Conservation (phyloP, 305 asterid genomes). For the Solanum hybrid region DNA sequence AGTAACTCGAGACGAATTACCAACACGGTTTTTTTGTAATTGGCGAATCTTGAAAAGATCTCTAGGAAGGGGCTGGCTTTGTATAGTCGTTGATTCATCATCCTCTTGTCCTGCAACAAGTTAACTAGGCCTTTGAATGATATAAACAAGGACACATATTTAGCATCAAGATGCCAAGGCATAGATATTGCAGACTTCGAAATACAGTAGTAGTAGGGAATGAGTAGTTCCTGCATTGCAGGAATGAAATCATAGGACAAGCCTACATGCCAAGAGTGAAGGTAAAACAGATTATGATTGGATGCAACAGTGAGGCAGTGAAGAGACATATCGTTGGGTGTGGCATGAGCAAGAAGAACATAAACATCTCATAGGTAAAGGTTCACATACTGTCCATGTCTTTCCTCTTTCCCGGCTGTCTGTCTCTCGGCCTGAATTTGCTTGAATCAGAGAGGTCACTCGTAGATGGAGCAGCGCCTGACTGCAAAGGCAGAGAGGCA, state of each 20-base stretch:
- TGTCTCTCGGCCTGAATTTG: slow-evolving; percentile 44
- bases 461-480: slow-evolving; percentile 52
- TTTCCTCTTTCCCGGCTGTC: slow-evolving; percentile 74
- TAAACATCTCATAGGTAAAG: not conserved
- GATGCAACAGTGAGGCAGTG: not conserved
- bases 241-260: not conserved
- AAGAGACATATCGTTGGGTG: not conserved
- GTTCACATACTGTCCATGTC: slow-evolving; percentile 45
- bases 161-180: not conserved
- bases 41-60: slow-evolving; percentile 89
- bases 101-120: slow-evolving; percentile 59
- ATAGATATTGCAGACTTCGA: not conserved
- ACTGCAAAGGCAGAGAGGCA: slow-evolving; percentile 25
- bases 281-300: not conserved
- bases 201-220: not conserved
- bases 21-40: slow-evolving; percentile 57
- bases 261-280: not conserved
- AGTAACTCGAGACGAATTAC: slow-evolving; percentile 7
- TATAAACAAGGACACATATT: not conserved
- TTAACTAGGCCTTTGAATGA: not conserved
- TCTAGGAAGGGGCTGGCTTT: slow-evolving; percentile 75
- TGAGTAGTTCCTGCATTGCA: not conserved
- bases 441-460: slow-evolving; percentile 55
- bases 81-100: slow-evolving; percentile 51
- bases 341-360: not conserved